Percentiles rank a stretch among this genome's conserved stretches.
Conservation (phyloP, 2,329 filamentous ascomycete species). For the Alternaria infectoria region DNA sequence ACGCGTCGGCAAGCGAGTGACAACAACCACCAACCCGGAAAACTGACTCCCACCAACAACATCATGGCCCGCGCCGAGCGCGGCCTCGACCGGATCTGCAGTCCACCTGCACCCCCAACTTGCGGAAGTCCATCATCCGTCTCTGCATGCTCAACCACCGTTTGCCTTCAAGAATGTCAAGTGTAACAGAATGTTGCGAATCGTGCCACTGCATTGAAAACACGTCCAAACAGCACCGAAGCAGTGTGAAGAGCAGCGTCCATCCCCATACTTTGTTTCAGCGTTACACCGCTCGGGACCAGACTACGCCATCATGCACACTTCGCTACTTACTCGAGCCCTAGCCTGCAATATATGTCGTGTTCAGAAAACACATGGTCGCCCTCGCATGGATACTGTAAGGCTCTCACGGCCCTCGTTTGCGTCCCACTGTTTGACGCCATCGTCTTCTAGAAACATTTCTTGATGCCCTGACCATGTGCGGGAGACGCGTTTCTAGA, state of each 20-base stretch:
- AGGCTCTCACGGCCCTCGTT: slow-evolving; percentile 5
- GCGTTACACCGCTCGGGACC: slow-evolving; percentile 32
- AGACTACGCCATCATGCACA: slow-evolving; percentile 24
- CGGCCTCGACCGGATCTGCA: slow-evolving; percentile 13
- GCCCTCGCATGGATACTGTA: slow-evolving; percentile 12
- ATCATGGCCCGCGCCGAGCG: not conserved
- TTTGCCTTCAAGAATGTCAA: slow-evolving; percentile 17
- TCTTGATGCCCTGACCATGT: slow-evolving; percentile 15
- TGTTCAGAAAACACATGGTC: slow-evolving; percentile 25
- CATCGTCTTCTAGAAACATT: slow-evolving; percentile 25
- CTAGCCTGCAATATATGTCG: slow-evolving; percentile 20
- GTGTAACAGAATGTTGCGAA: slow-evolving; percentile 24
- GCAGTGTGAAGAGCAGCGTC: slow-evolving; percentile 18
- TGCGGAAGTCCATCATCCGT: slow-evolving; percentile 2
- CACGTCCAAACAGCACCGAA: slow-evolving; percentile 26
- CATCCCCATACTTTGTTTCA: slow-evolving; percentile 33
- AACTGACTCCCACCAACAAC: slow-evolving; percentile 19
- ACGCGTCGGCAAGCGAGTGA: slow-evolving; percentile 24
- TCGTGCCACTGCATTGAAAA: slow-evolving; percentile 34
- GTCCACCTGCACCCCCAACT: not conserved
- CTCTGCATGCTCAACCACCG: slow-evolving; percentile 2
- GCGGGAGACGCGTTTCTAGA: slow-evolving; percentile 23
- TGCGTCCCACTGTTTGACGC: slow-evolving; percentile 21
- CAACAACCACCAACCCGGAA: slow-evolving; percentile 29
- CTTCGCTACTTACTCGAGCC: slow-evolving; percentile 21